Percentiles rank a stretch among this genome's conserved stretches.
Conservation (phyloP, 2,329 filamentous ascomycete genomes). For the Trichocomaceae sp. region DNA sequence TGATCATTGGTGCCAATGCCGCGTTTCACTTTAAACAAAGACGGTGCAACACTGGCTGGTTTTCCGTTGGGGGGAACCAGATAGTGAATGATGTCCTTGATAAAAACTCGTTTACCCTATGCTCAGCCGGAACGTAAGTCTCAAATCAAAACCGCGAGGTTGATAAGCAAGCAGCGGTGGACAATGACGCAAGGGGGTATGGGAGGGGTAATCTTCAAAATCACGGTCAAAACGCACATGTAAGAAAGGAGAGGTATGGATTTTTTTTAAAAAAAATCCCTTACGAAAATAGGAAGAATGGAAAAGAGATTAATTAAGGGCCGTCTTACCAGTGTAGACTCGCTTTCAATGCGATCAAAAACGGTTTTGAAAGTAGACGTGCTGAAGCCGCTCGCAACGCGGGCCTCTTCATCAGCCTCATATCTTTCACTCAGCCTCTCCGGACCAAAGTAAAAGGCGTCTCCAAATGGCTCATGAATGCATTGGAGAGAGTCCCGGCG, state of each 20-base stretch:
- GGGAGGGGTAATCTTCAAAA: too few species aligned
- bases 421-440: constrained; percentile 78
- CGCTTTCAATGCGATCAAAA: constrained; percentile 65
- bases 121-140: constrained; percentile 18
- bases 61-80: constrained; percentile 68
- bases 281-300: too few species aligned
- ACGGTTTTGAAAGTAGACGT: constrained; percentile 53
- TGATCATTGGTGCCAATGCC: constrained; percentile 49
- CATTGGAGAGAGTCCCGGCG: constrained; percentile 72
- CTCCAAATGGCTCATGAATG: constrained; percentile 92
- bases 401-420: constrained; percentile 56
- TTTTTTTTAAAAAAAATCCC: too few species aligned
- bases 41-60: constrained; percentile 66
- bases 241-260: background rate
- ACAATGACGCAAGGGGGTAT: background rate
- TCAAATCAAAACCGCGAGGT: background rate
- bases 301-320: constrained; percentile 11
- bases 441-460: constrained; percentile 92
- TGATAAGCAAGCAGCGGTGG: background rate
- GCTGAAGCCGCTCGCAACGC: constrained; percentile 39
- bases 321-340: constrained; percentile 63
- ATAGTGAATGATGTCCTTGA: constrained; percentile 97
- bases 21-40: constrained; percentile 55
- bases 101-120: constrained; percentile 85
- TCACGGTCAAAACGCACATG: background rate